Evolutionary conservation across 768 basidiomycete genomes (phyloP).

Genomic region (Strobilomyces dryophilus): DNA sequence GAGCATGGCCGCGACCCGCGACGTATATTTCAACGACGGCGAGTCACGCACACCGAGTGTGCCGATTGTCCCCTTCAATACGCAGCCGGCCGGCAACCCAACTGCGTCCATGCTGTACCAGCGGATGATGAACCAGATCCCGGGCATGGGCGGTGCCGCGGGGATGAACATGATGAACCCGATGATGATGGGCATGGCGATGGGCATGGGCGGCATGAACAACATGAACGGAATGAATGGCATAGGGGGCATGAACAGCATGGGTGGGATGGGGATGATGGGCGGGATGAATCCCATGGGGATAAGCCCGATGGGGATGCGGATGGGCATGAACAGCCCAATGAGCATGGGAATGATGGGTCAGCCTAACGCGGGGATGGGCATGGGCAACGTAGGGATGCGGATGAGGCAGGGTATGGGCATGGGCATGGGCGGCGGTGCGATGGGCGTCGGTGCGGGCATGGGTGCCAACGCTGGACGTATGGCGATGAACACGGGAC

Average conservation of each 20-base stretch:
- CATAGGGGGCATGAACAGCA: conserved; percentile 17
- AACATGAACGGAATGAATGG: conserved; percentile 22
- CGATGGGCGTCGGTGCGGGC: conserved; percentile 32
- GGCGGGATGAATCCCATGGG: conserved; percentile 25
- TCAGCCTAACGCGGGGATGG: conserved; percentile 16
- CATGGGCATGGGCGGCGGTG: conserved; percentile 36
- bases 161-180: conserved; percentile 50
- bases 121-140: conserved; percentile 37
- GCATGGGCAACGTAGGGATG: conserved; percentile 31
- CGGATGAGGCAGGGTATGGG: conserved; percentile 38
- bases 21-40: conserved; percentile 32
- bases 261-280: conserved; percentile 38
- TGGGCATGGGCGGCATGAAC: conserved; percentile 44
- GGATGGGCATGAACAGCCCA: conserved; percentile 29
- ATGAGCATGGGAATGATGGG: conserved; percentile 40
- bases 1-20: conserved; percentile 24
- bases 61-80: conserved; percentile 29
- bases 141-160: conserved; percentile 43
- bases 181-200: conserved; percentile 45
- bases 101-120: conserved; percentile 32
- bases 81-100: conserved; percentile 36
- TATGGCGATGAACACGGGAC: conserved; percentile 38
- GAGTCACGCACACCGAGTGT: conserved; percentile 34
- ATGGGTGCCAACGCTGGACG: conserved; percentile 34
- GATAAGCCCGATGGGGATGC: conserved; percentile 34